phyloP scores from a whole-genome alignment of 2,329 filamentous ascomycete genomes.

The Rhytidhysteron rufulum region DNA sequence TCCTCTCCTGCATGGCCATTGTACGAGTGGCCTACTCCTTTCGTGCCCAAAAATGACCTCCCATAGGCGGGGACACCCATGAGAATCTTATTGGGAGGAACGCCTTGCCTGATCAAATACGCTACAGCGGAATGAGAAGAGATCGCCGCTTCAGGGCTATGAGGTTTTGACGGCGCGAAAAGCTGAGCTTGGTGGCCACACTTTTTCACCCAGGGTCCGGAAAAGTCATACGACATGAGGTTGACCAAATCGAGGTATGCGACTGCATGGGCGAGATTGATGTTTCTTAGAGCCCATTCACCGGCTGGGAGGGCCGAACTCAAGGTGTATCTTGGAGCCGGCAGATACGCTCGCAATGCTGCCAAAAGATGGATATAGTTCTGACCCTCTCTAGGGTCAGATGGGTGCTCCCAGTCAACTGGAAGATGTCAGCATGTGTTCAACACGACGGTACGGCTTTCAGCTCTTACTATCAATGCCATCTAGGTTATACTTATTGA shows the following conservation, averaged over 20 bases:
- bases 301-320: constrained; percentile 70
- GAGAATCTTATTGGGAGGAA: constrained; percentile 67
- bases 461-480: constrained; percentile 74
- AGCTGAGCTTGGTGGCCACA: constrained; percentile 76
- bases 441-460: no score
- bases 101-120: constrained; percentile 62
- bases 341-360: constrained; percentile 63
- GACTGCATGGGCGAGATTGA: constrained; percentile 61
- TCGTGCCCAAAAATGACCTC: constrained; percentile 66
- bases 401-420: constrained; percentile 82
- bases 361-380: constrained; percentile 69
- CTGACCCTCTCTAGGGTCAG: constrained; percentile 60
- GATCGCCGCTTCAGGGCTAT: constrained; percentile 52
- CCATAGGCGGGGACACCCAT: constrained; percentile 74
- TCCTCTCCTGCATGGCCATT: constrained; percentile 53
- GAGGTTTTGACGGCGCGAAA: constrained; percentile 52
- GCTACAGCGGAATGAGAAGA: constrained; percentile 65
- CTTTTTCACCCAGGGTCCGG: constrained; percentile 63
- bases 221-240: constrained; percentile 77
- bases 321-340: constrained; percentile 64
- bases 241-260: constrained; percentile 72
- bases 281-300: constrained; percentile 62
- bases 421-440: neutral
- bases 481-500: constrained; percentile 68
- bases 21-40: constrained; percentile 61